Conservation (phyloP, 2,329 filamentous ascomycete genomes). For the Fusarium aywerte region DNA sequence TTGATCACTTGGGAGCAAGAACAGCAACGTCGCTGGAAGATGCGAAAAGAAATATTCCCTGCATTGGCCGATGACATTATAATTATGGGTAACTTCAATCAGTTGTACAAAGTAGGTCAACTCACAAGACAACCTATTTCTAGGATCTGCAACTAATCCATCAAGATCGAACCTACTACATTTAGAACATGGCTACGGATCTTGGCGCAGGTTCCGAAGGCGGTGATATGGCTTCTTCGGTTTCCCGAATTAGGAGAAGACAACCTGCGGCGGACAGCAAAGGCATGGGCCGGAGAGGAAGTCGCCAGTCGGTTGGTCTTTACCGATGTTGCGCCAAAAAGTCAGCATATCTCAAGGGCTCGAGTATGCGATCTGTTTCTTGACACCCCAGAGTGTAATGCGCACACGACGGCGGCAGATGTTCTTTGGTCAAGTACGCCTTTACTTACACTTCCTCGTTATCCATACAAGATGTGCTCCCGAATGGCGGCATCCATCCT, state of each 20-base stretch:
- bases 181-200: conserved; percentile 97
- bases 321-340: conserved; percentile 96
- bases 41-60: conserved; percentile 94
- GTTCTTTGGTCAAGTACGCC: conserved; percentile 97
- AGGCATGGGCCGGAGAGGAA: conserved; percentile 83
- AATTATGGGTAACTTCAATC: conserved; percentile 98
- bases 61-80: conserved; percentile 82
- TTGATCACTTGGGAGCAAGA: conserved; percentile 84
- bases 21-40: conserved; percentile 83
- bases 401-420: conserved; percentile 96
- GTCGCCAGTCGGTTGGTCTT: conserved; percentile 91
- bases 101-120: conserved; percentile 87
- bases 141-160: conserved; percentile 9
- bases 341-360: conserved; percentile 90
- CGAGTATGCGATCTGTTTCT: conserved; percentile 94
- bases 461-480: conserved; percentile 98
- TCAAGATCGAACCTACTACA: conserved; percentile 92
- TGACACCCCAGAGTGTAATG: conserved; percentile 97
- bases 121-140: background rate
- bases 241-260: conserved; percentile 94
- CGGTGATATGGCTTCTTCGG: conserved; percentile 93
- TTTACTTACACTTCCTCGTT: conserved; percentile 87
- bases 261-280: conserved; percentile 83
- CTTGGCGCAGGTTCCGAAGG: conserved; percentile 83
- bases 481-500: conserved; percentile 97